Conservation (phyloP, 805 yeast genomes). For the Candida arabinofermentans region DNA sequence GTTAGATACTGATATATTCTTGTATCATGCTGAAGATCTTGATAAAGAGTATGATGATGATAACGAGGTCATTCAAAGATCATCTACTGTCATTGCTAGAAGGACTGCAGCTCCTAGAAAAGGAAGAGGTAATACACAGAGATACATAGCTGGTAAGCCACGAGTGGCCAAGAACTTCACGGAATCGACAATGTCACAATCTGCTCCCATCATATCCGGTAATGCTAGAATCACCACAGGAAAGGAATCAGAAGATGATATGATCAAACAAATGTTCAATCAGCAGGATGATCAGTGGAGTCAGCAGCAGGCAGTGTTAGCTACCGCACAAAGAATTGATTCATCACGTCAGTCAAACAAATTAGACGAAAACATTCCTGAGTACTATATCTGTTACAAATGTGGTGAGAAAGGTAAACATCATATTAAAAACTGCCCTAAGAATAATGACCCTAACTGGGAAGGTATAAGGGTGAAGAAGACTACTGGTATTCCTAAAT, state of each 20-base stretch:
- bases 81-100: slow-evolving; percentile 76
- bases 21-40: slow-evolving; percentile 57
- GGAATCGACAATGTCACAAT: slow-evolving; percentile 12
- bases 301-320: slow-evolving; percentile 86
- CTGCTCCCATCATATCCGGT: slow-evolving; percentile 2
- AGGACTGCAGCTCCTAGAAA: slow-evolving; percentile 63
- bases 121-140: slow-evolving; percentile 54
- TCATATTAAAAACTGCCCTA: slow-evolving; percentile 95
- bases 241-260: slow-evolving; percentile 67
- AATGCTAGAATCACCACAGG: slow-evolving; percentile 12
- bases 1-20: slow-evolving; percentile 70
- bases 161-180: slow-evolving; percentile 30
- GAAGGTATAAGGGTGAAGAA: slow-evolving; percentile 88
- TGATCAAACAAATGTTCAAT: slow-evolving; percentile 85
- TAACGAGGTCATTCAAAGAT: slow-evolving; percentile 84
- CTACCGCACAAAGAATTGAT: slow-evolving; percentile 72
- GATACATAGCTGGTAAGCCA: slow-evolving; percentile 75
- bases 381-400: slow-evolving; percentile 92
- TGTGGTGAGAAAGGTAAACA: slow-evolving; percentile 93
- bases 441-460: slow-evolving; percentile 86
- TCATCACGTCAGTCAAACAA: slow-evolving; percentile 26
- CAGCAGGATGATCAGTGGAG: slow-evolving; percentile 95
- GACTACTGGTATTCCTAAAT: slow-evolving; percentile 96
- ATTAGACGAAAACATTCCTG: slow-evolving; percentile 81
- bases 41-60: slow-evolving; percentile 74